A percentile compares a stretch with the other conserved stretches of the same genome.
These are phyloP conservation scores for Metschnikowia bowlesiae DNA, from an alignment of 805 yeast species.

Conservation along the genomic window DNA sequence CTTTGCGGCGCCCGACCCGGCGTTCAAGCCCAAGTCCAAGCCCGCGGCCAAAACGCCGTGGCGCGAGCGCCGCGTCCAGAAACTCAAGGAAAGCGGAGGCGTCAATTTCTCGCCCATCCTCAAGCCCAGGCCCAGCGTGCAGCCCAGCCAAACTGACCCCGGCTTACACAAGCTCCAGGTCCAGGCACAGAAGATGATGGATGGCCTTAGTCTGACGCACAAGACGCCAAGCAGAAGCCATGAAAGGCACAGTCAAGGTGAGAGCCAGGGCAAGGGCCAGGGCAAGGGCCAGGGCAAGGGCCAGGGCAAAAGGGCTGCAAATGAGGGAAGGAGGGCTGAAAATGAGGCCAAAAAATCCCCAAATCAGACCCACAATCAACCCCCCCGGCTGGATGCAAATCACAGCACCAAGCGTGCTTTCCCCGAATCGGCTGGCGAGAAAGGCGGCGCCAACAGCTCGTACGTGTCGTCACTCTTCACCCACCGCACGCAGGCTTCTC, in stretches of 20 bases:
- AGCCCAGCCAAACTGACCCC: neutral
- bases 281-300: too few relatives aligned
- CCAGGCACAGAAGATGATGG: constrained; percentile 2
- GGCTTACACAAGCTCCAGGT: neutral
- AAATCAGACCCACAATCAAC: too few relatives aligned
- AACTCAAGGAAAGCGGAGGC: constrained; percentile 45
- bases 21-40: constrained; percentile 1
- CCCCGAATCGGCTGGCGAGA: neutral
- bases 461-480: constrained; percentile 82
- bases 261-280: too few relatives aligned
- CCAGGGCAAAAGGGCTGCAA: too few relatives aligned
- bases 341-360: too few relatives aligned
- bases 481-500: constrained; percentile 39
- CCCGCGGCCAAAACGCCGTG: constrained; percentile 48
- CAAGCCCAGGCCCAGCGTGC: neutral
- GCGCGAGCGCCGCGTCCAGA: constrained; percentile 71
- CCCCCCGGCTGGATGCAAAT: too few relatives aligned
- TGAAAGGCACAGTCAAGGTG: too few relatives aligned
- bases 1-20: constrained; percentile 46
- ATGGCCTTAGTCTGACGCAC: neutral
- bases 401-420: neutral
- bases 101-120: neutral
- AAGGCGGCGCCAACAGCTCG: constrained; percentile 39
- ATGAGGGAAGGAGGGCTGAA: neutral
- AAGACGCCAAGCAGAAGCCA: too few relatives aligned